A percentile compares a stretch with the other conserved stretches of the same genome.
Evolutionary conservation across 2,329 filamentous ascomycete species (phyloP).

Genomic region (Apiospora rasikravindrae): DNA sequence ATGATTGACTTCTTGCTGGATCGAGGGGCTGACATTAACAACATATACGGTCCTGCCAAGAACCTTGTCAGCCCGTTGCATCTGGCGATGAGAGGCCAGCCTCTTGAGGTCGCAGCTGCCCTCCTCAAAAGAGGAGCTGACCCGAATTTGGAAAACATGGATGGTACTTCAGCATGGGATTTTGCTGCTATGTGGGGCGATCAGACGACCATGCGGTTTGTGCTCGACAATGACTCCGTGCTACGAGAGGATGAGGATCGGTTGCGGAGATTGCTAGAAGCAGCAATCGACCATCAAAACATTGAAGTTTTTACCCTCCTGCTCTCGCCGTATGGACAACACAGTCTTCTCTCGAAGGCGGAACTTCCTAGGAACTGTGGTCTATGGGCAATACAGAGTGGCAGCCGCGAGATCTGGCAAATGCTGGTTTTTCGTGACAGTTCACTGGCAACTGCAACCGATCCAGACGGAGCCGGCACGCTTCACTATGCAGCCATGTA

Average conservation of each 20-base stretch:
- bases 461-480: background rate
- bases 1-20: background rate
- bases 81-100: background rate
- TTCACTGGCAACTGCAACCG: background rate
- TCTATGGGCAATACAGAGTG: background rate
- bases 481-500: background rate
- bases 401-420: background rate
- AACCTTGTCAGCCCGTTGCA: background rate
- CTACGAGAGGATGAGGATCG: too few relatives aligned
- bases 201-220: background rate
- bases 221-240: background rate
- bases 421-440: background rate
- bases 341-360: background rate
- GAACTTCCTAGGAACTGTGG: background rate
- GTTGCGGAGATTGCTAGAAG: background rate
- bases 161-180: background rate
- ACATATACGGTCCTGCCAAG: too few relatives aligned
- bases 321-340: background rate
- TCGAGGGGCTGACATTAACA: background rate
- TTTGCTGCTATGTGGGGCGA: background rate
- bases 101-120: background rate
- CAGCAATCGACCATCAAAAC: background rate
- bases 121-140: background rate
- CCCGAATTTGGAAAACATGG: background rate
- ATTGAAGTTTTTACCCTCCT: background rate